phyloP scores from a whole-genome alignment of 2,329 filamentous ascomycete species.

The Ophiostoma sp. region DNA sequence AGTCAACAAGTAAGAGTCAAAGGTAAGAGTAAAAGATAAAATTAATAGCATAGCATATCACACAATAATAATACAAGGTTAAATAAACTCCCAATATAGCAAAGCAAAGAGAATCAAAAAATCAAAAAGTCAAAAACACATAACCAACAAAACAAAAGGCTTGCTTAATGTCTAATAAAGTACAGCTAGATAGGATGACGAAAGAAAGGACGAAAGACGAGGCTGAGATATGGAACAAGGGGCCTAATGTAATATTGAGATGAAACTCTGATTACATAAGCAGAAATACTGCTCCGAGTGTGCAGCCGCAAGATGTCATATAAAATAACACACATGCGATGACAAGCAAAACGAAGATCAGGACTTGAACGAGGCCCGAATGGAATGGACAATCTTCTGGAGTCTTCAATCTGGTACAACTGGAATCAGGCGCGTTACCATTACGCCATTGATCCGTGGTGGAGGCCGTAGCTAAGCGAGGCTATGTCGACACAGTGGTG shows the following conservation, averaged over 20 bases:
- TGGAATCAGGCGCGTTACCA: slow-evolving; percentile 25
- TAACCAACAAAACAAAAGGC: no score
- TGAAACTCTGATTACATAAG: no score
- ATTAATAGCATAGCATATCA: not conserved
- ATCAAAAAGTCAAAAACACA: not conserved
- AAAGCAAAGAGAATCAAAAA: not conserved
- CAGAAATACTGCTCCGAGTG: no score
- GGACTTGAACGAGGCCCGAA: slow-evolving; percentile 22
- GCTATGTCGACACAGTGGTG: not conserved
- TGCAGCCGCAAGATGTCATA: no score
- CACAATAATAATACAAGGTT: no score
- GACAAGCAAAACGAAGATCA: not conserved
- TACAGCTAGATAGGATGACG: no score
- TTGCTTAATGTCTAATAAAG: no score
- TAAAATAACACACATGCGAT: no score
- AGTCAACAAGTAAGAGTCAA: not conserved
- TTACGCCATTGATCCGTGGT: slow-evolving; percentile 22
- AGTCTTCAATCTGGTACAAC: slow-evolving; percentile 17
- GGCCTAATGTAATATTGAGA: no score
- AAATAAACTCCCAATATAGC: no score
- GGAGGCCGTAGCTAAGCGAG: not conserved
- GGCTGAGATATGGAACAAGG: no score
- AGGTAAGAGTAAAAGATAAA: not conserved
- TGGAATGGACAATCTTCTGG: slow-evolving; percentile 24
- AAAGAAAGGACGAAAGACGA: no score